Base-by-base conservation (phyloP, 2,329 filamentous ascomycete species). In the Xylariales sp. region DNA sequence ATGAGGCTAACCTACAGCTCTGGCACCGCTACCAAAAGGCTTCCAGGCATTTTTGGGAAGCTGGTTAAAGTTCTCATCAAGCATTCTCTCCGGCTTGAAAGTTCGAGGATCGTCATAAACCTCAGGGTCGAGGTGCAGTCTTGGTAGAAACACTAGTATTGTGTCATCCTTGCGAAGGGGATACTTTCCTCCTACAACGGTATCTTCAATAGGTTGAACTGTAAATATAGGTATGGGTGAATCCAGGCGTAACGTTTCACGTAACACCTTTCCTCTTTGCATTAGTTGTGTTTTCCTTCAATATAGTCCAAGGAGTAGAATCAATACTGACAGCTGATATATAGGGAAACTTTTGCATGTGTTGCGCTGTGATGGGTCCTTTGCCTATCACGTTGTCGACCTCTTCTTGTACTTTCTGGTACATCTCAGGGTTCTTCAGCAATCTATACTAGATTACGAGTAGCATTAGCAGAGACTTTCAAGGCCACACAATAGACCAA, bases 61-160 rank as follows among this genome's bases (percentile, higher is more conserved):
- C 15, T 75, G 74, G 42, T 77, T 73, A 50, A 87, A 88, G 16
- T 74, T 69, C 12, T 81, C 81, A 24, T 85, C 79, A 1, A 81
- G 60, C 82, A 88, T 86, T 8, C 84, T 69, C 53, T 88, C 84
- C 0, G 85, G 84, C 37, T 68, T 71, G 60, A 85, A 89, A 14
- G 1, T 72, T 56, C 1, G 81, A 81, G 42, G 80, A 0, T 75
- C 69, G 1, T 84, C 84, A 33, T 68, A 88, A 0, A 86, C 75
- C 2, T 61, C 62, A 0, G 78, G 79, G 49, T 88, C 83, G 1
- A 70, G 55, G 28, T 88, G 83, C 4, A 76, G 56, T 30, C 70
- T 69, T 21, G 65, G 56, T 2, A 86, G 51, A 2, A 83, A 49
- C 8, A 70, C 50, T 0, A 65, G 41, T 16, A 83, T 57, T 0